Evolutionary conservation across 2,329 filamentous ascomycete species (phyloP).

Genomic region (Verticillium zaregamsianum): DNA sequence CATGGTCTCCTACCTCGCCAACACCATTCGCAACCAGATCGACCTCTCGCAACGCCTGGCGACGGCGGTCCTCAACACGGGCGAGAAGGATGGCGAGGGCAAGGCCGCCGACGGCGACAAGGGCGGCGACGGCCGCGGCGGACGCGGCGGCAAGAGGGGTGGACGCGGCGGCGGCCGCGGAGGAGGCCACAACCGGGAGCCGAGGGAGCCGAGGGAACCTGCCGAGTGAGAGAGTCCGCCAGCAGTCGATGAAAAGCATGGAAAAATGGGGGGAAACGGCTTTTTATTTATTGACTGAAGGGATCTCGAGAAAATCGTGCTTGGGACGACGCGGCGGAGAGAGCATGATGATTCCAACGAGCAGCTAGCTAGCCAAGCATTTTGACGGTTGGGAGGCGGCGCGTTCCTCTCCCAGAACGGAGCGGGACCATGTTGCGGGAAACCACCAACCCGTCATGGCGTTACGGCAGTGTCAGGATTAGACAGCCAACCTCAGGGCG

Average conservation of each 20-base stretch:
- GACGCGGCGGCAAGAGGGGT: constrained; percentile 42
- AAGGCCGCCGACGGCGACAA: constrained; percentile 39
- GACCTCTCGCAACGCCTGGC: constrained; percentile 94
- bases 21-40: constrained; percentile 98
- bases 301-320: not conserved
- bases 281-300: not conserved
- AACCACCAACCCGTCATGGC: constrained; percentile 12
- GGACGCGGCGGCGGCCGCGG: constrained; percentile 47
- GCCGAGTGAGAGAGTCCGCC: constrained; percentile 22
- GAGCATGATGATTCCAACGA: not conserved
- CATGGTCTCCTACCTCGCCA: constrained; percentile 95
- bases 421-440: not conserved
- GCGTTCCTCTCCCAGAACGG: not conserved
- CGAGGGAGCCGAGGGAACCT: constrained; percentile 36
- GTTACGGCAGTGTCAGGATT: constrained; percentile 16
- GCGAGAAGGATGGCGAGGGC: constrained; percentile 45
- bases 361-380: not conserved
- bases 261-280: not conserved
- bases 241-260: constrained; percentile 1
- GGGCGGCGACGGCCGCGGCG: constrained; percentile 28
- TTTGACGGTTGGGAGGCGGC: not conserved
- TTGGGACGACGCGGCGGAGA: not conserved
- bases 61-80: constrained; percentile 60
- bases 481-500: constrained; percentile 12
- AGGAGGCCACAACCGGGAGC: constrained; percentile 48